phyloP scores from a whole-genome alignment of 129 eudicot species.

The Flaveria sonorensis region DNA sequence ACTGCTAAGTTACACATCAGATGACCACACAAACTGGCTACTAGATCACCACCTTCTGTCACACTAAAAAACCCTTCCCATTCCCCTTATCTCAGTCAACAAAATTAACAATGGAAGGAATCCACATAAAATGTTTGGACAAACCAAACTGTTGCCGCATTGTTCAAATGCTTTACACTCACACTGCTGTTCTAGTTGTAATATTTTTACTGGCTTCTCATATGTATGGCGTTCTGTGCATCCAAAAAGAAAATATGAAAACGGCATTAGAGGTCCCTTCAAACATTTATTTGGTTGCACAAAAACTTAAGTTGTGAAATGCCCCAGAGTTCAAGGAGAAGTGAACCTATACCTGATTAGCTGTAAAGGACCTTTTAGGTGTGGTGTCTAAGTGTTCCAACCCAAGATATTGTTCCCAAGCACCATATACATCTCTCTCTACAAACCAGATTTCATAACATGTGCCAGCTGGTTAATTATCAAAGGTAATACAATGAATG shows the following conservation, averaged over 20 bases:
- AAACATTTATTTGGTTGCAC: too few species aligned
- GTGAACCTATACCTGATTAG: conserved; percentile 70
- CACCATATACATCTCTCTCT: conserved; percentile 94
- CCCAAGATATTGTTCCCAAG: conserved; percentile 98
- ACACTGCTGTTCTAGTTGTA: conserved; percentile 54
- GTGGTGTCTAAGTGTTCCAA: conserved; percentile 83
- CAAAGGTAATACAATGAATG: conserved; percentile 1
- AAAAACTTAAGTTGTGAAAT: too few species aligned
- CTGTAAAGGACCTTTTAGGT: conserved; percentile 70
- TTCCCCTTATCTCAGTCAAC: too few species aligned
- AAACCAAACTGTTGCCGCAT: conserved; percentile 20
- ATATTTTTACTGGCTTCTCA: conserved; percentile 95
- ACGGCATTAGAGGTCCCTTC: neutral
- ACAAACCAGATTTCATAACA: neutral
- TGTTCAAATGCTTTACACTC: conserved; percentile 30
- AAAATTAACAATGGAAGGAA: neutral
- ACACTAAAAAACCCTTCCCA: neutral
- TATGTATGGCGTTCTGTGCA: conserved; percentile 95
- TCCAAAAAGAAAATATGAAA: neutral
- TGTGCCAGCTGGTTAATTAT: neutral
- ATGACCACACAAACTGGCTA: neutral
- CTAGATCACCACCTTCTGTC: too few species aligned
- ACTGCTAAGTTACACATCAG: neutral
- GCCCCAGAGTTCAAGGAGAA: too few species aligned
- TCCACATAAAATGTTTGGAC: conserved; percentile 21